A percentile compares a stretch with the other conserved stretches of the same genome.
These are phyloP conservation scores for Macroventuria anomochaeta DNA, from an alignment of 2,329 filamentous ascomycete genomes.

Conservation along the genomic window DNA sequence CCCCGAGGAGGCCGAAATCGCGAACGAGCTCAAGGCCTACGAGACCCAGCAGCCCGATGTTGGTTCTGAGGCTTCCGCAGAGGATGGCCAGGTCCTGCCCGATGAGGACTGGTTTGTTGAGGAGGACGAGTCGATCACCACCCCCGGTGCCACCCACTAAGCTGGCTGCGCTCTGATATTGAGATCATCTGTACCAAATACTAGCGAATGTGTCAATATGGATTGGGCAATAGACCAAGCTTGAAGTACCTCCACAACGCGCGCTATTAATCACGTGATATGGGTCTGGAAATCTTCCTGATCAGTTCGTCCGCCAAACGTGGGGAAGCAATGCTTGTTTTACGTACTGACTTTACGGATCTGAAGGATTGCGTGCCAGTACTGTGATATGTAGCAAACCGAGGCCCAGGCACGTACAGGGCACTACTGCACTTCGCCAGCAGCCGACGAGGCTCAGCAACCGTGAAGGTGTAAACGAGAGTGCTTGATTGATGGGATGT, in stretches of 20 bases:
- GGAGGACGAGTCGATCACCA: slow-evolving; percentile 61
- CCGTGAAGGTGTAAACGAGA: not conserved
- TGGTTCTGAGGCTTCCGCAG: slow-evolving; percentile 69
- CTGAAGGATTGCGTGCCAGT: slow-evolving; percentile 2
- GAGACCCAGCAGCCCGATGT: slow-evolving; percentile 93
- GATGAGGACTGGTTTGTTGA: slow-evolving; percentile 85
- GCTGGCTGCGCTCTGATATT: slow-evolving; percentile 16
- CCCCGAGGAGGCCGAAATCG: slow-evolving; percentile 93
- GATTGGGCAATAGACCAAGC: slow-evolving; percentile 34
- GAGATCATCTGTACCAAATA: slow-evolving; percentile 42
- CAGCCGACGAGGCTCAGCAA: slow-evolving; percentile 6
- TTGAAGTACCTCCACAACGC: slow-evolving; percentile 4
- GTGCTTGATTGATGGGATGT: slow-evolving; percentile 7
- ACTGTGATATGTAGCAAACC: not conserved
- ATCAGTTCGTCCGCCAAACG: not conserved
- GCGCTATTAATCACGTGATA: slow-evolving; percentile 32
- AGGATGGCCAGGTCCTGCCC: slow-evolving; percentile 64
- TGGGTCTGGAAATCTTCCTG: not conserved
- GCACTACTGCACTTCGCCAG: slow-evolving; percentile 3
- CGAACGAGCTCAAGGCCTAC: slow-evolving; percentile 90
- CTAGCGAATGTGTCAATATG: slow-evolving; percentile 45
- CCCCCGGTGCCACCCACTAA: slow-evolving; percentile 49
- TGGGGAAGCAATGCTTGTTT: slow-evolving; percentile 3
- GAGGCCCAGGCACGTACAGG: not conserved
- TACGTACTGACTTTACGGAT: slow-evolving; percentile 13